Percentiles rank a stretch among this genome's conserved stretches.
Evolutionary conservation across 352 stramenopile genomes (phyloP).

Genomic region (Elongisporangium anandrum): DNA sequence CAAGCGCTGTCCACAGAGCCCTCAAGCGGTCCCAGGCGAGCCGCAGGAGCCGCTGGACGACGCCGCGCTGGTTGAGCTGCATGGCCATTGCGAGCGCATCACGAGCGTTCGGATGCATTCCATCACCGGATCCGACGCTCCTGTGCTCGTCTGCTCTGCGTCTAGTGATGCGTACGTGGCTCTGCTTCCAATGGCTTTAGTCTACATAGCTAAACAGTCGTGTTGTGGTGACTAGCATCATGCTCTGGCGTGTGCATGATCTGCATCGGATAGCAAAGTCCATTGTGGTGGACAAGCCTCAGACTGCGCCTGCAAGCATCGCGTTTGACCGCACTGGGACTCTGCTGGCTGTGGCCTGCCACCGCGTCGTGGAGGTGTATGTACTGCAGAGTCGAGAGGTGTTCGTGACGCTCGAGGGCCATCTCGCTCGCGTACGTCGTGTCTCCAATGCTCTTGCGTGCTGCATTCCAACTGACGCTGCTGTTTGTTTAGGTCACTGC

Average conservation of each 20-base stretch:
- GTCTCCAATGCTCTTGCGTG: neutral
- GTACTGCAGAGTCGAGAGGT: slow-evolving; percentile 47
- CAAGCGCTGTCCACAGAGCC: slow-evolving; percentile 17
- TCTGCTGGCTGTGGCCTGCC: slow-evolving; percentile 47
- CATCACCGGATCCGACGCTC: slow-evolving; percentile 4
- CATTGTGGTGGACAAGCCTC: slow-evolving; percentile 37
- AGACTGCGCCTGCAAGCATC: slow-evolving; percentile 34
- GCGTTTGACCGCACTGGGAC: slow-evolving; percentile 65
- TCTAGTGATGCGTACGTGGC: slow-evolving; percentile 33
- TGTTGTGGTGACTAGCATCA: slow-evolving; percentile 25
- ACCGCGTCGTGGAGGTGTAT: slow-evolving; percentile 50
- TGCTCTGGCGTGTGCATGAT: slow-evolving; percentile 55
- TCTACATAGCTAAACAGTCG: neutral
- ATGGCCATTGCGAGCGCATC: slow-evolving; percentile 43
- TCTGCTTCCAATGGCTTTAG: neutral
- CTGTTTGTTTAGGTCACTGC: slow-evolving; percentile 42
- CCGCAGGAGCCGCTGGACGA: slow-evolving; percentile 13
- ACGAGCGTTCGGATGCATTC: slow-evolving; percentile 27
- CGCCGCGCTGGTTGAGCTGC: slow-evolving; percentile 28
- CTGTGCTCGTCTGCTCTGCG: slow-evolving; percentile 42
- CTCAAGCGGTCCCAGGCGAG: neutral
- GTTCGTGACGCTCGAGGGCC: slow-evolving; percentile 64
- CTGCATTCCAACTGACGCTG: neutral
- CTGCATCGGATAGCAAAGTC: slow-evolving; percentile 19
- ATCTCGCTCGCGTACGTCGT: slow-evolving; percentile 44